Evolutionary conservation across 768 basidiomycete genomes (phyloP), one percentile per base, ranked within the genome.

Genomic region (Lyophyllum atratum): DNA sequence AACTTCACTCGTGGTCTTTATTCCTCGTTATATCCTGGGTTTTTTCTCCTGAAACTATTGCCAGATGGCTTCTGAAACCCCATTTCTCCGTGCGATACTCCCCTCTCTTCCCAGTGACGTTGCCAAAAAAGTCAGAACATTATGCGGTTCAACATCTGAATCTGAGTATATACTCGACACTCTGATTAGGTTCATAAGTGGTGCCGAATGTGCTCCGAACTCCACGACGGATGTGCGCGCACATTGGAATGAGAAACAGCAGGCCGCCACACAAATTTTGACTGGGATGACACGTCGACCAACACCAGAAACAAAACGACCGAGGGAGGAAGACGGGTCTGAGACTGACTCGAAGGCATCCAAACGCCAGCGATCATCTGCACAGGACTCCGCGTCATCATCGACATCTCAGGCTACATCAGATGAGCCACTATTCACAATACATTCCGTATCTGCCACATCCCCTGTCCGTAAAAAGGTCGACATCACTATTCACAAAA

Each of bases 391-490:
- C 52, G 34, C 46, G 19, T 17, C 63, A 49, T 42, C 55, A 58
- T 59, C 39, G 53, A 52, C 40, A 24, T 15, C 52, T 57, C 61
- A 24, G 60, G 59, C 26, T 64, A 60, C 7, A 12, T 72, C 76
- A 29, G 82, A 82, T 33, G 64, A 70, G 0, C 80, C 85, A 1
- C 55, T 81, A 10, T 86, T 82, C 70, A 83, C 85, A 2, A 72
- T 92, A 1, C 84, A 88, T 39, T 71, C 84, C 17, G 70, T 92
- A 40, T 90, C 89, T 26, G 75, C 80, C n/a, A 84, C 86, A 11
- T 84, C 90, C 0, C 90, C 90, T 11, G 69, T 92, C 50, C 85
- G 91, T 50, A 90, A 89, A 73, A 91, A 90, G 60, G 81, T 87
- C 37, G 83, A 92, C 63, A 78, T 91, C 63, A 80, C 80, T 3